Conservation (phyloP, 768 basidiomycete genomes). For the Coprinopsis sp. region DNA sequence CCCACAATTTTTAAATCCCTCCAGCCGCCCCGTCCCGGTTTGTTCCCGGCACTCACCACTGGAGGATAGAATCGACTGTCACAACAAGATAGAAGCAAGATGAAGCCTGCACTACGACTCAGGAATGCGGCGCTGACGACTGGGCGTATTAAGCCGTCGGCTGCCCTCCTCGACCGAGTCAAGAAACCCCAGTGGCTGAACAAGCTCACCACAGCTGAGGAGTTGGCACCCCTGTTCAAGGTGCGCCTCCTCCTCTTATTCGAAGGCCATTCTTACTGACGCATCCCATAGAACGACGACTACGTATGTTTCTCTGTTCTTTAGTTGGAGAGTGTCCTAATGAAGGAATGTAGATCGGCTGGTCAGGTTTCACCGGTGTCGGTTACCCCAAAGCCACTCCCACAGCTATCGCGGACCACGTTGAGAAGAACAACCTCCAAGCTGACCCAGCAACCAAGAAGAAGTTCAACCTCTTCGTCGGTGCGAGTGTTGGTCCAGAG, state of each 20-base stretch:
- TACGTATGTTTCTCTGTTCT: constrained; percentile 31
- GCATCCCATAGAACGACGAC: constrained; percentile 34
- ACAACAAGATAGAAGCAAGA: no score
- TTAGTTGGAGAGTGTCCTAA: background rate
- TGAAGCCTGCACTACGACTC: constrained; percentile 4
- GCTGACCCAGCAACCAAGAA: constrained; percentile 37
- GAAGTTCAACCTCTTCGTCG: constrained; percentile 45
- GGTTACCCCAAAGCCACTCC: constrained; percentile 46
- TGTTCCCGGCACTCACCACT: no score
- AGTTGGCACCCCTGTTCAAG: constrained; percentile 27
- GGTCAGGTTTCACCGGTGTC: constrained; percentile 48
- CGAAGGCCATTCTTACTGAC: background rate
- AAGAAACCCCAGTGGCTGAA: constrained; percentile 33
- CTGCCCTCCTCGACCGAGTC: constrained; percentile 39
- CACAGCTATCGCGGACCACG: constrained; percentile 42
- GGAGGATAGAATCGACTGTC: no score
- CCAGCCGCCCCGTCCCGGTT: no score
- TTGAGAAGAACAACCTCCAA: constrained; percentile 41
- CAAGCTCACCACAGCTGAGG: constrained; percentile 32
- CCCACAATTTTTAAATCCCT: no score
- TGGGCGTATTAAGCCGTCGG: constrained; percentile 16
- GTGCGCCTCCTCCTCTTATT: background rate
- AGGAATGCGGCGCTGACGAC: constrained; percentile 4
- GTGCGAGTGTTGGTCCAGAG: constrained; percentile 44
- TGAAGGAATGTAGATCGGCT: constrained; percentile 37